Evolutionary conservation across 129 eudicot species (phyloP).

Genomic region (Ambrosia trifida): DNA sequence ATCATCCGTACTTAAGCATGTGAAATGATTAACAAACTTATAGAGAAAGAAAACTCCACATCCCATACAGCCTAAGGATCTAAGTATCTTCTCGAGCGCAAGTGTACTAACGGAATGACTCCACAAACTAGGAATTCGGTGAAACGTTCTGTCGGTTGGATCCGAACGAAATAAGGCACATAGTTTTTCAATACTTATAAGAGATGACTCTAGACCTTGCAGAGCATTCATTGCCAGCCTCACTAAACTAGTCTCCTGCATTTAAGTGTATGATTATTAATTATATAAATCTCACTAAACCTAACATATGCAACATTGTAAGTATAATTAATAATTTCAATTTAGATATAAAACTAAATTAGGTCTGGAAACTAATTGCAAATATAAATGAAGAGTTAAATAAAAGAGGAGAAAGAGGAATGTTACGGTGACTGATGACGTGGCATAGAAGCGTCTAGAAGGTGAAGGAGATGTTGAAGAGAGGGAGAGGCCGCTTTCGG

Average conservation of each 20-base stretch:
- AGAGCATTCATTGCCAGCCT: slow-evolving; percentile 83
- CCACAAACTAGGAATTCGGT: slow-evolving; percentile 76
- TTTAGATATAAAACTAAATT: not conserved
- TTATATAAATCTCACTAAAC: not conserved
- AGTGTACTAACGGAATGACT: slow-evolving; percentile 62
- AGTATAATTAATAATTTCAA: not conserved
- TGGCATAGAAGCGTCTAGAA: slow-evolving; percentile 32
- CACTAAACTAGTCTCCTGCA: slow-evolving; percentile 93
- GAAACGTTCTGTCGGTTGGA: slow-evolving; percentile 82
- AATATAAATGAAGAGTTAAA: not conserved
- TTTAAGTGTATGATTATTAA: not conserved
- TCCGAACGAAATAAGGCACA: slow-evolving; percentile 52
- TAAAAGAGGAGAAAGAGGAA: not conserved
- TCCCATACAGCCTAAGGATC: slow-evolving; percentile 74
- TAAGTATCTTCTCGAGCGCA: slow-evolving; percentile 77
- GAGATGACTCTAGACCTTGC: slow-evolving; percentile 86
- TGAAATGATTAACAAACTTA: slow-evolving; percentile 61
- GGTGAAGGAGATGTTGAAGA: slow-evolving; percentile 34
- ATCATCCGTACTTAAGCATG: slow-evolving; percentile 36
- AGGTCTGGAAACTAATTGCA: slow-evolving; percentile 9
- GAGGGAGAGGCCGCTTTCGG: slow-evolving; percentile 47
- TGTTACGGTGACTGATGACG: slow-evolving; percentile 64
- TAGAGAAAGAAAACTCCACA: slow-evolving; percentile 59
- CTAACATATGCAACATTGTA: not conserved
- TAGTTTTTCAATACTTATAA: slow-evolving; percentile 62